Base-by-base conservation (phyloP, 164 flowering plant species). In the Piper betle region DNA sequence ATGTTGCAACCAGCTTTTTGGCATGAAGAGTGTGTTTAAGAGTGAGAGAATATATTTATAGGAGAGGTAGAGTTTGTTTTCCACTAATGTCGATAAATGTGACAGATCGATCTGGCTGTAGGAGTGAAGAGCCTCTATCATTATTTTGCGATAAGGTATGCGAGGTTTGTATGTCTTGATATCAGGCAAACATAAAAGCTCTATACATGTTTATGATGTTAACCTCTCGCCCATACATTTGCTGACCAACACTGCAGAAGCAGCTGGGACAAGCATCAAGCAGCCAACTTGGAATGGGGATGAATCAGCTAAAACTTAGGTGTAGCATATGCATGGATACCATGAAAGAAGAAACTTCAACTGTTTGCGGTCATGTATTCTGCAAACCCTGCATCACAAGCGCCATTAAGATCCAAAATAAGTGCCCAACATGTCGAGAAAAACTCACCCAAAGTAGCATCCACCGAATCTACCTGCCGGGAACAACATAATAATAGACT, bases 331-430 rank as follows among this genome's bases (percentile, higher is more conserved):
- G 86, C 69, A 70, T 77, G 77, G 82, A 69, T 18, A 58, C 72
- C 25, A 65, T 82, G 75, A 66, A 56, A 58, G 78, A 76, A 62
- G 83, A 76, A 64, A 78, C 78, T 9, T 66, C 84, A 2, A 80
- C 86, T 46, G 60, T 69, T 39, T 82, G 86, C 56, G 84, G 84
- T 53, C 86, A 82, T 59, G 63, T 80, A 39, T 82, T 82, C 75
- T 82, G 84, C 68, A 74, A 71, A 63, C 37, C 56, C 15, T 82
- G 86, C 74, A 76, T 82, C 13, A 62, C 66, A 7, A 65, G 25
- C 52, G 78, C 82, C 18, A 71, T 80, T 60, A 42, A 60, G 19
- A 60, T 55, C 42, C 79, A 76, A 66, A 68, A 58, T 19, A 74
- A 63, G 55, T 82, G 86, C 72, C 86, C 86, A 1, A 65, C 77